phyloP scores from a whole-genome alignment of 345 rosid genomes.

The Pistacia vera region DNA sequence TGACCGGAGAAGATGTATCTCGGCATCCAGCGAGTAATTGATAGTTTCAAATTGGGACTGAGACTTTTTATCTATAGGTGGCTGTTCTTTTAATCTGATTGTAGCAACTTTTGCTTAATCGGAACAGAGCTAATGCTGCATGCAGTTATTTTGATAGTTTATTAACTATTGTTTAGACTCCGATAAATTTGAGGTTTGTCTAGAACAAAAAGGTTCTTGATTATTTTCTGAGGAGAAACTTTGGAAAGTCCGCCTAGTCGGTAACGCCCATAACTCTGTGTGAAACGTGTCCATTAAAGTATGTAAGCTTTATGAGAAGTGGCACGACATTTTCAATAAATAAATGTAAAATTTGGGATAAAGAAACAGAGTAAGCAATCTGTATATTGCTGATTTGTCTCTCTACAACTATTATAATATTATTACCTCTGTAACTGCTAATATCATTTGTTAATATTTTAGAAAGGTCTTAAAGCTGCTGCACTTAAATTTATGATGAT shows the following conservation, averaged over 20 bases:
- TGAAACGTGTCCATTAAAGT: background rate
- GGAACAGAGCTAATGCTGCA: background rate
- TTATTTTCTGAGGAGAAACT: slow-evolving; percentile 14
- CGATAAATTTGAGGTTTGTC: slow-evolving; percentile 6
- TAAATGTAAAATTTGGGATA: background rate
- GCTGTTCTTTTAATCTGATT: background rate
- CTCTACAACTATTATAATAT: background rate
- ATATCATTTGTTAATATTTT: background rate
- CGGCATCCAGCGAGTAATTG: background rate
- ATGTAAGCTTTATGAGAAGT: background rate
- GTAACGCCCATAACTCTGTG: background rate
- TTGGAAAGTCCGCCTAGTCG: slow-evolving; percentile 29
- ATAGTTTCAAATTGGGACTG: background rate
- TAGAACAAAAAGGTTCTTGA: background rate
- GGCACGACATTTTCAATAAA: background rate
- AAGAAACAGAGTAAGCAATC: background rate
- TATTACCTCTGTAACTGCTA: background rate
- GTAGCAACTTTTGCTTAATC: background rate
- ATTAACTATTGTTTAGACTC: background rate
- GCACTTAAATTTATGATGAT: background rate
- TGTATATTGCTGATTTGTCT: background rate
- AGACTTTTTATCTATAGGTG: background rate
- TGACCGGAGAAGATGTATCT: background rate
- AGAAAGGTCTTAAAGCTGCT: background rate
- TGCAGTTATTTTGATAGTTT: slow-evolving; percentile 1